Conservation (phyloP, 306 rosid genomes). For the Ceratonia siliqua region DNA sequence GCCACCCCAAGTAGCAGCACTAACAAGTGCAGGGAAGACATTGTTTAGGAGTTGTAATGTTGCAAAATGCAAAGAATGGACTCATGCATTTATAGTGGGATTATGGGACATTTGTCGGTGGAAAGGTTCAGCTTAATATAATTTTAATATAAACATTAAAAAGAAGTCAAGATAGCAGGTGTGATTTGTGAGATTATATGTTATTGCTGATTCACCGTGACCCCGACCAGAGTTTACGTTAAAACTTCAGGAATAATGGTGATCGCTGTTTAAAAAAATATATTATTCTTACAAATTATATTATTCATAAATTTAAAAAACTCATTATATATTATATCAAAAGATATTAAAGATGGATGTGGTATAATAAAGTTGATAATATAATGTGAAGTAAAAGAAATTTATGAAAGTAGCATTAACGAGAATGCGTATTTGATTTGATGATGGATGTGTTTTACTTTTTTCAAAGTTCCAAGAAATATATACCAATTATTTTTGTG, state of each 20-base stretch:
- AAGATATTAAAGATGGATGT: too few relatives aligned
- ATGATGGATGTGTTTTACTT: background rate
- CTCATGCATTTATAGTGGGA: slow-evolving; percentile 35
- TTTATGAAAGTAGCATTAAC: too few relatives aligned
- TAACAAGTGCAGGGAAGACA: slow-evolving; percentile 26
- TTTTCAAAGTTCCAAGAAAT: background rate
- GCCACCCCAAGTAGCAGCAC: slow-evolving; percentile 35
- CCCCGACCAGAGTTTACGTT: background rate
- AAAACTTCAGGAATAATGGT: background rate
- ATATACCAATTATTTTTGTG: background rate
- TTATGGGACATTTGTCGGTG: background rate
- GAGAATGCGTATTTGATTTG: background rate
- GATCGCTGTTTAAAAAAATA: too few relatives aligned
- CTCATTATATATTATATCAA: too few relatives aligned
- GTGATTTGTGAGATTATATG: background rate
- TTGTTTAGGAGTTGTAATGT: slow-evolving; percentile 15
- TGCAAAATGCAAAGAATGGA: background rate
- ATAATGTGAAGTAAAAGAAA: too few relatives aligned
- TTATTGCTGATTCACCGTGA: background rate
- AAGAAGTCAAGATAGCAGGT: slow-evolving; percentile 22
- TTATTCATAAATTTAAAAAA: too few relatives aligned
- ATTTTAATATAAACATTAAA: background rate
- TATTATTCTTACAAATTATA: too few relatives aligned
- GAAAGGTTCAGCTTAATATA: background rate
- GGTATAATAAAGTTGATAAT: too few relatives aligned